Evolutionary conservation across 495 filamentous ascomycete species (phyloP), one percentile per base, ranked within the genome.

Genomic region (Neurospora discreta): DNA sequence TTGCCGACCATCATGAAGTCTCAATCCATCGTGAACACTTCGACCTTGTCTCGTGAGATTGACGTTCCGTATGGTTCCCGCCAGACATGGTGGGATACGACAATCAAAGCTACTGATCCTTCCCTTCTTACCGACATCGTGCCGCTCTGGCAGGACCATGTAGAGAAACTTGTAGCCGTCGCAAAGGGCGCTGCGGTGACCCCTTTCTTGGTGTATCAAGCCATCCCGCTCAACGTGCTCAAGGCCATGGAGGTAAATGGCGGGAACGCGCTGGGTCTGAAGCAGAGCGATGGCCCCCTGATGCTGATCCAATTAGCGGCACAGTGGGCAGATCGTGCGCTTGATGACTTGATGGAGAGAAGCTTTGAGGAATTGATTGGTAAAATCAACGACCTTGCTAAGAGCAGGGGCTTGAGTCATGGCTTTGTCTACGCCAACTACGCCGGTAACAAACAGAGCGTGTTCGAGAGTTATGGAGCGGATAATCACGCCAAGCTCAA

Each of bases 361-460:
- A 77, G 75, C 26, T 73, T 77, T 10, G 40, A 77, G 69, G 71
- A 77, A 39, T 69, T 84, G 26, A 74, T 85, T 36, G 71, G 73
- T 38, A 41, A 77, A 20, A 69, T 82, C 15, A 70, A 78, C 10
- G 78, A 78, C 8, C 74, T 83, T 30, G 84, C 88, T 1, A 80
- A 84, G 71, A 74, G 71, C 18, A 73, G 82, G 60, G 80, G 81
- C 0, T 20, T 87, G 33, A 77, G 81, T 44, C 77, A 88, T 69
- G 80, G 84, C 41, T 92, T 86, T 70, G 75, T 90, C 38, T 90
- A 91, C 73, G 82, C 88, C 73, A 87, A 87, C 33, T 85, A 85
- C 38, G 85, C 85, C 7, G 74, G 77, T 13, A 71, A 76, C 8
- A 74, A 73, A 9, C 85, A 87, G 74, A 69, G 81, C 23, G 81